Evolutionary conservation across 164 flowering plant genomes (phyloP).

Genomic region (Macadamia tetraphylla): DNA sequence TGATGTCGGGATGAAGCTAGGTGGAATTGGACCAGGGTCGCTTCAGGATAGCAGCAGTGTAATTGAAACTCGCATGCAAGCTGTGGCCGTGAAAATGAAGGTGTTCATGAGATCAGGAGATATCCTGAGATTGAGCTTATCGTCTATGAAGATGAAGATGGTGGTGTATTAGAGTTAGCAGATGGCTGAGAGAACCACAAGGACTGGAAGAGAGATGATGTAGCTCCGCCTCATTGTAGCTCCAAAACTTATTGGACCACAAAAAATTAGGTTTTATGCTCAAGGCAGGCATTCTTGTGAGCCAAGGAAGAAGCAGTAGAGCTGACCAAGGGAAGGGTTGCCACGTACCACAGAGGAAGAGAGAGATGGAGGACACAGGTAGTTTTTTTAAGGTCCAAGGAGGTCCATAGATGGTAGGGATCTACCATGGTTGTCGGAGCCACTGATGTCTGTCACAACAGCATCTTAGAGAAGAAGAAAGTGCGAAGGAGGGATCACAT

Average conservation of each 20-base stretch:
- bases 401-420: no score
- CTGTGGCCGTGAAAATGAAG: slow-evolving; percentile 49
- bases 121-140: slow-evolving; percentile 71
- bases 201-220: slow-evolving; percentile 55
- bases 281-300: no score
- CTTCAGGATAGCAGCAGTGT: slow-evolving; percentile 41
- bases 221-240: slow-evolving; percentile 37
- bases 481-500: no score
- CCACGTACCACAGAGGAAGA: no score
- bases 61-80: slow-evolving; percentile 49
- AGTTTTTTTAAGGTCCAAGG: no score
- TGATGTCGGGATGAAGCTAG: slow-evolving; percentile 67
- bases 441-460: no score
- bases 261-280: no score
- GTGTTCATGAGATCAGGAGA: slow-evolving; percentile 81
- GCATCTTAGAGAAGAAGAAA: no score
- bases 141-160: slow-evolving; percentile 62
- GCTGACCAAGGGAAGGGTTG: no score
- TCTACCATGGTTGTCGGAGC: no score
- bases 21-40: slow-evolving; percentile 88
- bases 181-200: slow-evolving; percentile 55
- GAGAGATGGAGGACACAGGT: no score
- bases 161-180: slow-evolving; percentile 58
- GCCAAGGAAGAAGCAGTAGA: no score
- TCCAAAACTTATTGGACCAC: not conserved